phyloP scores from a whole-genome alignment of 2,329 filamentous ascomycete genomes.

The Apiospora kogelbergensis region DNA sequence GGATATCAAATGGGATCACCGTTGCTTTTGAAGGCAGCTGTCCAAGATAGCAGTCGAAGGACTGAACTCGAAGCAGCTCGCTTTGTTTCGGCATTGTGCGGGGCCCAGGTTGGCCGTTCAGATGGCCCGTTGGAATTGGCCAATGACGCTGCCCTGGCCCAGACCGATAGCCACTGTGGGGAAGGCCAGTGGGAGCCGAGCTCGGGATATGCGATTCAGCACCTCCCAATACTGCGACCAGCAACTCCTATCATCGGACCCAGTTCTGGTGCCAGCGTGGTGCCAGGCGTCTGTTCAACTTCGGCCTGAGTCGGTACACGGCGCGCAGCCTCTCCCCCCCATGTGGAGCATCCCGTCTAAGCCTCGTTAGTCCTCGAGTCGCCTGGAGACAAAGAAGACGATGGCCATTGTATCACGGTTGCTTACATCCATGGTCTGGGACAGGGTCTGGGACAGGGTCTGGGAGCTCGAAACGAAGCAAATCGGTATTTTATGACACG shows the following conservation, averaged over 20 bases:
- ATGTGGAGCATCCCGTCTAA: not conserved
- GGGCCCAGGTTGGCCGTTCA: not conserved
- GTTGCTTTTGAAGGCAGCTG: not conserved
- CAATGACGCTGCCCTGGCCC: not conserved
- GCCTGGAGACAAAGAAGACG: not conserved
- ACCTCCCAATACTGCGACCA: too few relatives aligned
- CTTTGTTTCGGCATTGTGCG: slow-evolving; percentile 4
- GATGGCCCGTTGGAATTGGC: not conserved
- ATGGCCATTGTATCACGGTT: too few relatives aligned
- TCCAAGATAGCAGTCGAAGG: not conserved
- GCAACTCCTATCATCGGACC: slow-evolving; percentile 3
- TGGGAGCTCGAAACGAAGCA: too few relatives aligned
- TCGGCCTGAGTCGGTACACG: not conserved
- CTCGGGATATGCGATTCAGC: slow-evolving; percentile 1
- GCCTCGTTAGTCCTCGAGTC: not conserved
- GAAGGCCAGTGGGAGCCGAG: not conserved
- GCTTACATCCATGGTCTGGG: not conserved
- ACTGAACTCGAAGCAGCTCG: not conserved
- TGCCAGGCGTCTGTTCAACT: not conserved
- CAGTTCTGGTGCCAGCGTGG: not conserved
- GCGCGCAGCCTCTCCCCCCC: not conserved
- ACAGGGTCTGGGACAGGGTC: too few relatives aligned
- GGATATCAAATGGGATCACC: not conserved
- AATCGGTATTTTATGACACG: not conserved
- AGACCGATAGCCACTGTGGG: not conserved